A percentile compares a stretch with the other conserved stretches of the same genome.
These are phyloP conservation scores for Ophiocordyceps australis DNA, from an alignment of 2,329 filamentous ascomycete genomes.

Conservation along the genomic window DNA sequence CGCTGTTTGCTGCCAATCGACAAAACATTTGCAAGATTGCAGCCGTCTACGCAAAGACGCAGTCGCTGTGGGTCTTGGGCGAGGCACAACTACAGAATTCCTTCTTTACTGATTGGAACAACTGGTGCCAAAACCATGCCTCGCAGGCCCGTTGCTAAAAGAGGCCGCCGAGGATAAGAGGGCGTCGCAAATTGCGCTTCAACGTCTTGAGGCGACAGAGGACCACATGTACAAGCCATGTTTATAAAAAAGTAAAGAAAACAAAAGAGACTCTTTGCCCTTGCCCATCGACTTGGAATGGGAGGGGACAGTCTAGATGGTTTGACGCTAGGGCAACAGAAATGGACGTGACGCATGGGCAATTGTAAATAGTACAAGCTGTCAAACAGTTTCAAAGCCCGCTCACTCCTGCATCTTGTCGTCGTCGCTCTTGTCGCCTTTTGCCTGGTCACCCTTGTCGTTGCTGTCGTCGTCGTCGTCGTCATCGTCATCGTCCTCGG, in stretches of 20 bases:
- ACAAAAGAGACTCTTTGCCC: too few relatives aligned
- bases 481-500: conserved; percentile 72
- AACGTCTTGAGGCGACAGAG: too few relatives aligned
- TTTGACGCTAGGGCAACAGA: too few relatives aligned
- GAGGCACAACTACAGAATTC: conserved; percentile 40
- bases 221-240: too few relatives aligned
- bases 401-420: conserved; percentile 83
- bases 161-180: not conserved
- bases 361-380: too few relatives aligned
- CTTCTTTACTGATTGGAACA: conserved; percentile 57
- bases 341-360: too few relatives aligned
- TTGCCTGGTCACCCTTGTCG: too few relatives aligned
- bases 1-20: conserved; percentile 36
- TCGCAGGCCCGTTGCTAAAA: conserved; percentile 11
- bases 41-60: conserved; percentile 44
- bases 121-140: conserved; percentile 45
- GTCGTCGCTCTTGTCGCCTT: conserved; percentile 33
- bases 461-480: conserved; percentile 60
- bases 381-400: too few relatives aligned
- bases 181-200: too few relatives aligned
- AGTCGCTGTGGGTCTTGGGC: conserved; percentile 36
- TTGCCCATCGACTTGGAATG: too few relatives aligned
- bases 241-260: too few relatives aligned
- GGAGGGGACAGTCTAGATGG: too few relatives aligned
- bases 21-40: conserved; percentile 34